Evolutionary conservation across 2,329 filamentous ascomycete species (phyloP), one percentile per base, ranked within the genome.

Genomic region (Metarhizium album): DNA sequence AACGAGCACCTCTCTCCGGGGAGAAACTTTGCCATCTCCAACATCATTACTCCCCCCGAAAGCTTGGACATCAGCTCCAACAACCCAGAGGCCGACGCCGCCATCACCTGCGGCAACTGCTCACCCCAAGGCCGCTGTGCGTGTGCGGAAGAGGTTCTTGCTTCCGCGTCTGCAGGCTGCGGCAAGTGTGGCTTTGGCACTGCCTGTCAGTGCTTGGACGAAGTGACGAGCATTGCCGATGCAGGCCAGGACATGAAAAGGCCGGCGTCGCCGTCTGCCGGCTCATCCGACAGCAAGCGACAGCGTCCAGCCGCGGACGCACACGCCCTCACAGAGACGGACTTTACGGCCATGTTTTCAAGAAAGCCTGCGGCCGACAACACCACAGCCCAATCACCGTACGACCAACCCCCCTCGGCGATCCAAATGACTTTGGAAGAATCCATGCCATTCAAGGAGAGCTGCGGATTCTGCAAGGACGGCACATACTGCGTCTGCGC

Each of bases 401-500:
- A 53, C 45, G 48, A 52, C 22, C 29, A 50, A 31, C 38, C 51
- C 3, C 35, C 45, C 20, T 42, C 48, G 3, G 49, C 46, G 4
- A 46, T 42, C 27, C 70, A 68, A 46, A 55, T 67, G 9, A 64
- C 70, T 18, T 61, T 70, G 2, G 52, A 64, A 40, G 63, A 62
- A 38, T 52, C 60, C 18, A 66, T 76, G 42, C 69, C 72, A 11
- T 72, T 77, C 4, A 76, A 80, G 54, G 87, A 91, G 59, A 78
- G 80, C 20, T 93, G 87, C 64, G 87, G 87, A 6, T 93, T 93
- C 69, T 93, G 87, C 67, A 80, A 84, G 54, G 86, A 90, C 53
- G 86, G 86, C 4, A 90, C 84, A 0, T 87, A 87, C 59, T 93
- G 87, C 62, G 82, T 90, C 57, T 93, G 87, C 65, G 87, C 86